Evolutionary conservation across 31 red algal genomes (phyloP).

Genomic region (Asparagopsis taxiformis): DNA sequence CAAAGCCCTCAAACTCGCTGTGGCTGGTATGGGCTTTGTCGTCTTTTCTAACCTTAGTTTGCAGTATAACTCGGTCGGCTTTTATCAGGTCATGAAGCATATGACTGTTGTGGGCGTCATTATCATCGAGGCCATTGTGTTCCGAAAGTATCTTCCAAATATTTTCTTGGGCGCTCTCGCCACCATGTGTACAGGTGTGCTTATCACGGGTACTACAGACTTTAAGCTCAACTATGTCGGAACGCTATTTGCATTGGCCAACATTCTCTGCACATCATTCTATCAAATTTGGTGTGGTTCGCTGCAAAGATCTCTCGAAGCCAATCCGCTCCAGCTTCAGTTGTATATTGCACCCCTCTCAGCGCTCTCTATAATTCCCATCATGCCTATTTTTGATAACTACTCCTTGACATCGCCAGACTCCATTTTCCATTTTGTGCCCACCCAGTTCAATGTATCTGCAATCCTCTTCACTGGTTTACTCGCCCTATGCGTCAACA

Average conservation of each 20-base stretch:
- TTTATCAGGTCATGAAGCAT: constrained; percentile 98
- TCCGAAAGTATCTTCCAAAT: constrained; percentile 51
- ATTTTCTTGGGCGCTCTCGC: constrained; percentile 65
- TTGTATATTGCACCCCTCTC: constrained; percentile 91
- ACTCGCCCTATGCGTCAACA: constrained; percentile 91
- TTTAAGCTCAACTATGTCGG: constrained; percentile 81
- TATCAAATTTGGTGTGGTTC: constrained; percentile 94
- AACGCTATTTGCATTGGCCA: constrained; percentile 70
- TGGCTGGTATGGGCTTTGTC: constrained; percentile 91
- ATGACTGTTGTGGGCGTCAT: constrained; percentile 89
- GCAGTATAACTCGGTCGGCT: constrained; percentile 93
- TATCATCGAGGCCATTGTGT: constrained; percentile 88
- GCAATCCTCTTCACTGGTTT: constrained; percentile 76
- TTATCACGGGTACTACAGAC: constrained; percentile 77
- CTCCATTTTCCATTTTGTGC: constrained; percentile 69
- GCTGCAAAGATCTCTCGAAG: constrained; percentile 88
- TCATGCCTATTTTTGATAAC: constrained; percentile 85
- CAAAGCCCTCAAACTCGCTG: constrained; percentile 77
- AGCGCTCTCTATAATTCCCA: constrained; percentile 77
- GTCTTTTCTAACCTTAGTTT: constrained; percentile 95
- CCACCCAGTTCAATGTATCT: constrained; percentile 6
- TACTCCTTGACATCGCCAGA: constrained; percentile 42
- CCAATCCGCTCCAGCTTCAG: constrained; percentile 91
- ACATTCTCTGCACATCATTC: constrained; percentile 79
- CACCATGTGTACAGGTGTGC: constrained; percentile 74